Evolutionary conservation across 2,329 filamentous ascomycete genomes (phyloP), one percentile per base, ranked within the genome.

Genomic region (Pseudogymnoascus sp.): DNA sequence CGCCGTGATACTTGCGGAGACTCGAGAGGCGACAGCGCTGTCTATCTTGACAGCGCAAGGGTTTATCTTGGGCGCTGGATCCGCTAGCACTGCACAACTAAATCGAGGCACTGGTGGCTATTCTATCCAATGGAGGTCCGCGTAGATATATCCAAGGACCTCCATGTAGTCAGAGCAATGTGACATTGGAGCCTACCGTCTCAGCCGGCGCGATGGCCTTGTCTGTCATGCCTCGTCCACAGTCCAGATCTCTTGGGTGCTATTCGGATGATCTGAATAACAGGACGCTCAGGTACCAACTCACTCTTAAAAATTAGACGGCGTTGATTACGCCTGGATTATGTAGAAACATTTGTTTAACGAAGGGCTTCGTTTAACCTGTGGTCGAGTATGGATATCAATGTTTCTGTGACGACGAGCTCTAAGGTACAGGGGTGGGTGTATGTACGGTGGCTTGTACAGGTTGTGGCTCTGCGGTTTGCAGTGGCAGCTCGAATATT

Each of bases 301-400:
- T 28, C 5, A 6, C 56, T 8, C 3, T 59, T 59, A 3, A 31
- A 5, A 59, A 59, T 16, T 16, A 10, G 56, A 5, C 56, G 28
- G 21, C 28, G 28, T n/a, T 59, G 16, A 68, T 67, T 65, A 59
- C 56, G 10, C n/a, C 16, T 14, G 56, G 35, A 1, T 5, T 59
- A 28, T 59, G 56, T 11, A 33, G 56, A 21, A 38, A 5, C 18
- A 38, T 28, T 2, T 59, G 56, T 37, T 38, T 33, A 16, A 37
- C 28, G n/a, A 59, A 59, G 14, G 56, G 56, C 28, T 59, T 59
- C 56, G 35, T 59, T 21, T 35, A 35, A 12, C 18, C 56, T 33
- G 56, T 28, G 18, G 35, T 35, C n/a, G 28, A 59, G 56, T 59
- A 59, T 38, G 56, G 56, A 12, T 5, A 23, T 7, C 28, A 59